These are phyloP conservation scores for Lunasporangiospora selenospora DNA, from an alignment of 192 early-diverging fungal species.

Conservation along the genomic window DNA sequence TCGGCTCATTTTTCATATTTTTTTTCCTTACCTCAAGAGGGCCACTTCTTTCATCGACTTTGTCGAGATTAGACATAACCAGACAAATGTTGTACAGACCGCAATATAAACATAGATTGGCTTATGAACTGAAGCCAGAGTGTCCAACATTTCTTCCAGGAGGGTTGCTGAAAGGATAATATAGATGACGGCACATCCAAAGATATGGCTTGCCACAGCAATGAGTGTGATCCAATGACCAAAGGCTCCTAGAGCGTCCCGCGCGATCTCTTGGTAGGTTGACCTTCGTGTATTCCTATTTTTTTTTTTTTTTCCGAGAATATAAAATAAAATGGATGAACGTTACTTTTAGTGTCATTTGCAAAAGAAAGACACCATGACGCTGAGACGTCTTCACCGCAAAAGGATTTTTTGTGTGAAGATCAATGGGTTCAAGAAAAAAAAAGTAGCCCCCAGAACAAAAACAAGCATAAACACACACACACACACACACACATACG, in stretches of 20 bases:
- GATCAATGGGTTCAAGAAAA: not conserved
- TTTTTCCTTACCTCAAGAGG: conserved; percentile 54
- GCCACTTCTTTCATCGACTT: conserved; percentile 84
- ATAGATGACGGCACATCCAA: conserved; percentile 73
- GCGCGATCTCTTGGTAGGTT: conserved; percentile 71
- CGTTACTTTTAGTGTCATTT: too few relatives aligned
- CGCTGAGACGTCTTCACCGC: too few relatives aligned
- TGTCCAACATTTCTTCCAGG: conserved; percentile 61
- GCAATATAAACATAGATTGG: conserved; percentile 62
- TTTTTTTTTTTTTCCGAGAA: not conserved
- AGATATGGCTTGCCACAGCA: conserved; percentile 66
- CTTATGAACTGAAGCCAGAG: conserved; percentile 49
- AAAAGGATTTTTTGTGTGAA: not conserved
- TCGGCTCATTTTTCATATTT: too few relatives aligned
- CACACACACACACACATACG: too few relatives aligned
- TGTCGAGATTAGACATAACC: conserved; percentile 70
- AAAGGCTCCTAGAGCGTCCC: conserved; percentile 67
- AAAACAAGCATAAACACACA: not conserved
- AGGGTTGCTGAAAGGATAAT: conserved; percentile 74
- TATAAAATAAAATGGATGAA: too few relatives aligned
- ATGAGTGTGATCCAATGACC: conserved; percentile 63
- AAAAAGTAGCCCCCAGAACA: not conserved
- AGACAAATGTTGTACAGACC: conserved; percentile 60
- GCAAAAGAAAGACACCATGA: too few relatives aligned
- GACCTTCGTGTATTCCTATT: conserved; percentile 52